Evolutionary conservation across 352 stramenopile genomes (phyloP).

Genomic region (Blastocystis sp.): DNA sequence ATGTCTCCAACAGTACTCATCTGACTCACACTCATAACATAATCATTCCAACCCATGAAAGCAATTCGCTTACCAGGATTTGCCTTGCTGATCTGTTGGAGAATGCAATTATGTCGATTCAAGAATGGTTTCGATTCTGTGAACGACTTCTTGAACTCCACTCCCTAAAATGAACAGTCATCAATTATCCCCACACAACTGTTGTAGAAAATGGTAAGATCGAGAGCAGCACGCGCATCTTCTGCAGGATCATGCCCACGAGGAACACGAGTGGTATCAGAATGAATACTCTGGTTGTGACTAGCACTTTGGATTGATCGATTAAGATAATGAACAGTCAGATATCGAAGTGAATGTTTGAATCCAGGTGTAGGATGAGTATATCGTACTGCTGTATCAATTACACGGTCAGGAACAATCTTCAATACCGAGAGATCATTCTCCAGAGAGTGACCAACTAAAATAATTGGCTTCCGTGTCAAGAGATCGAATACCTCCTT

Average conservation of each 20-base stretch:
- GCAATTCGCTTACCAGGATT: background rate
- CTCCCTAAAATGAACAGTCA: background rate
- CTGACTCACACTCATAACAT: slow-evolving; percentile 38
- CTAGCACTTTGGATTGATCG: slow-evolving; percentile 8
- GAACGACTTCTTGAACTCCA: background rate
- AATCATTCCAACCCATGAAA: slow-evolving; percentile 56
- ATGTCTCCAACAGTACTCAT: slow-evolving; percentile 38
- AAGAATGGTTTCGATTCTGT: background rate
- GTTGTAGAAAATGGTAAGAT: background rate
- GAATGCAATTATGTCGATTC: background rate
- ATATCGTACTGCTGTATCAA: slow-evolving; percentile 45
- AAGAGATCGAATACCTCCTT: background rate
- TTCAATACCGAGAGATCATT: slow-evolving; percentile 51
- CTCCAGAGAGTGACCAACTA: slow-evolving; percentile 41
- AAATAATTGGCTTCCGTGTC: background rate
- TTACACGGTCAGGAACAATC: background rate
- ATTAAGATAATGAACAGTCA: background rate
- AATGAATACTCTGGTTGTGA: too few relatives aligned
- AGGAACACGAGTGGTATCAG: too few relatives aligned
- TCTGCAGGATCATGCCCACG: slow-evolving; percentile 11
- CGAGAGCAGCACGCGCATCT: slow-evolving; percentile 21
- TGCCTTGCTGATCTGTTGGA: slow-evolving; percentile 16
- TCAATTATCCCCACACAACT: background rate
- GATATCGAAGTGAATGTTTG: slow-evolving; percentile 41
- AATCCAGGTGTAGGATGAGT: background rate